These are phyloP conservation scores for Nicotiana attenuata DNA, from an alignment of 257 asterid species.

Conservation along the genomic window DNA sequence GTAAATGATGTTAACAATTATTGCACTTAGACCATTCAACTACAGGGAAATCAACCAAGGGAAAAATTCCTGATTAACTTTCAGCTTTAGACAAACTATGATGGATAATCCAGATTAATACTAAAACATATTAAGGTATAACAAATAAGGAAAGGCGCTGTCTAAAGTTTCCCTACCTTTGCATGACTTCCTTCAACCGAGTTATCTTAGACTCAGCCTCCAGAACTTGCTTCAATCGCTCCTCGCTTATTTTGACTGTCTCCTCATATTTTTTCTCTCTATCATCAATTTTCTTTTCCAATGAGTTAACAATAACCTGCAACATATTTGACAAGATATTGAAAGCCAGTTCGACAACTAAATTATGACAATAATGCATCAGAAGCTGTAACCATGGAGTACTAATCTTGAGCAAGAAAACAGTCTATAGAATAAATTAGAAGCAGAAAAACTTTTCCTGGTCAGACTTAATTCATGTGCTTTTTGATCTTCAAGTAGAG, in stretches of 20 bases:
- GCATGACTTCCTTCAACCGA: slow-evolving; percentile 60
- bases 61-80: background rate
- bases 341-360: background rate
- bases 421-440: background rate
- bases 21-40: background rate
- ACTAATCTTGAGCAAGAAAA: slow-evolving; percentile 9
- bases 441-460: background rate
- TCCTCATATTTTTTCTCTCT: slow-evolving; percentile 70
- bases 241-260: slow-evolving; percentile 47
- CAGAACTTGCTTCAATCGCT: slow-evolving; percentile 55
- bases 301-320: slow-evolving; percentile 55
- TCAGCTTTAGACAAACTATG: background rate
- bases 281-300: slow-evolving; percentile 64
- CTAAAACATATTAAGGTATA: background rate
- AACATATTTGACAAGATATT: slow-evolving; percentile 7
- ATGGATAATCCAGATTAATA: background rate
- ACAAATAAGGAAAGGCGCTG: background rate
- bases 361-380: slow-evolving; percentile 1
- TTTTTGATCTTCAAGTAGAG: slow-evolving; percentile 14
- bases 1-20: background rate
- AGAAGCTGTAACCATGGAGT: background rate
- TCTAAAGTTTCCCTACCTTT: slow-evolving; percentile 38
- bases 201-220: slow-evolving; percentile 73
- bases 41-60: background rate
- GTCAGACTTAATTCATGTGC: background rate